Conservation (phyloP, 495 filamentous ascomycete species). For the Tuber brumale region DNA sequence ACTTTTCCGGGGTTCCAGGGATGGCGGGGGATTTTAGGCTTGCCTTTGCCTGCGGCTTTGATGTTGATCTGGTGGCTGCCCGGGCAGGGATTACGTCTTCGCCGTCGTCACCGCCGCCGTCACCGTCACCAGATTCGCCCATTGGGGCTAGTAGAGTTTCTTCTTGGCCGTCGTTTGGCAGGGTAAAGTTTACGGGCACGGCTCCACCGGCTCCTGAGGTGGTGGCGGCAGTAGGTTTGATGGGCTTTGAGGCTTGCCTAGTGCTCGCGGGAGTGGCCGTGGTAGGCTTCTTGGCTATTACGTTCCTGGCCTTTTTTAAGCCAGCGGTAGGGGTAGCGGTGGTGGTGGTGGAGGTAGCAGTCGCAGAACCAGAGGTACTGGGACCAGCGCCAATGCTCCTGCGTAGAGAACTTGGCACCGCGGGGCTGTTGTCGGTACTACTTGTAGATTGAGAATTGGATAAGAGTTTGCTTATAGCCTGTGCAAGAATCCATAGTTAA, state of each 20-base stretch:
- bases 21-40: constrained; percentile 12
- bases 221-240: not conserved
- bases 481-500: not conserved
- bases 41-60: not conserved
- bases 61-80: not conserved
- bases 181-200: constrained; percentile 2
- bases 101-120: not conserved
- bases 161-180: constrained; percentile 1
- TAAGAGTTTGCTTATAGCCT: constrained; percentile 24
- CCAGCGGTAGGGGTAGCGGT: not conserved
- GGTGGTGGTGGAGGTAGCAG: not conserved
- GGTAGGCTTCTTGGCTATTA: not conserved
- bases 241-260: not conserved
- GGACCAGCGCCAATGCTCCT: not conserved
- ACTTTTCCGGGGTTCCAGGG: too few species aligned
- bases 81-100: constrained; percentile 4
- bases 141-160: not conserved
- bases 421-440: not conserved
- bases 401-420: constrained; percentile 3
- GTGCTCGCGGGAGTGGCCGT: not conserved
- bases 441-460: constrained; percentile 12
- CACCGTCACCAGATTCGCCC: constrained; percentile 1
- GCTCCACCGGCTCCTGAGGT: not conserved
- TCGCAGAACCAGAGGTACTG: not conserved
- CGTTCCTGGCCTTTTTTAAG: not conserved